These are phyloP conservation scores for Globisporangium middletonii DNA, from an alignment of 352 stramenopile species.

Conservation along the genomic window DNA sequence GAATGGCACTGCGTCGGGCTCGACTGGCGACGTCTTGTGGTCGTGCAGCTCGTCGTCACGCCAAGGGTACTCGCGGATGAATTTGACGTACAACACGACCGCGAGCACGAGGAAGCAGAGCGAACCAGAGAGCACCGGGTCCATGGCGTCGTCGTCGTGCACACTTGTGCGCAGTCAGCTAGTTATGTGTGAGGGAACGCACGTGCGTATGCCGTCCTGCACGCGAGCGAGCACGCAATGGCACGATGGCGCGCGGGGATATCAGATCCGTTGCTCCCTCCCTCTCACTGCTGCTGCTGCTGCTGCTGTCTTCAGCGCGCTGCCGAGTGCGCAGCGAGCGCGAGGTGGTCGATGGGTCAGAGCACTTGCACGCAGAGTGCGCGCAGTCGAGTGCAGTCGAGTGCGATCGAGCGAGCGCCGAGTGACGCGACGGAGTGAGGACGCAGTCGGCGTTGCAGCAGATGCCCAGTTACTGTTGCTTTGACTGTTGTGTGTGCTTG, in stretches of 20 bases:
- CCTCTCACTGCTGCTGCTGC: neutral
- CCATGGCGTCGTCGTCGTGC: conserved; percentile 31
- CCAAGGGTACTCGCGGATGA: conserved; percentile 72
- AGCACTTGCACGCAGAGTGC: neutral
- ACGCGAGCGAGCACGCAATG: too few species aligned
- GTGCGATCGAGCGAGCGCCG: neutral
- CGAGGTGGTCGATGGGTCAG: neutral
- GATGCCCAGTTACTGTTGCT: neutral
- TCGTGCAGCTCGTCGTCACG: conserved; percentile 47
- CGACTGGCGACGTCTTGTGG: conserved; percentile 59
- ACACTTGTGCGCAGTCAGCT: too few species aligned
- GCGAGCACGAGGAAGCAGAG: conserved; percentile 83
- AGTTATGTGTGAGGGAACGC: too few species aligned
- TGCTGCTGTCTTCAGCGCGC: neutral
- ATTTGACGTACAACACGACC: conserved; percentile 87
- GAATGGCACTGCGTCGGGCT: conserved; percentile 67
- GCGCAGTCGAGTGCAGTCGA: too few species aligned
- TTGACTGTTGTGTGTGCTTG: neutral
- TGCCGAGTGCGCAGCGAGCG: neutral
- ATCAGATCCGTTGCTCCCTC: too few species aligned
- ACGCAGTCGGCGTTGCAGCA: neutral
- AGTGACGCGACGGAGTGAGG: neutral
- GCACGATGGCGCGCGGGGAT: too few species aligned
- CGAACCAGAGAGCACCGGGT: conserved; percentile 80
- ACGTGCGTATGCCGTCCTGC: too few species aligned